phyloP scores from a whole-genome alignment of 2,329 filamentous ascomycete genomes.

The Tolypocladium nubicola region DNA sequence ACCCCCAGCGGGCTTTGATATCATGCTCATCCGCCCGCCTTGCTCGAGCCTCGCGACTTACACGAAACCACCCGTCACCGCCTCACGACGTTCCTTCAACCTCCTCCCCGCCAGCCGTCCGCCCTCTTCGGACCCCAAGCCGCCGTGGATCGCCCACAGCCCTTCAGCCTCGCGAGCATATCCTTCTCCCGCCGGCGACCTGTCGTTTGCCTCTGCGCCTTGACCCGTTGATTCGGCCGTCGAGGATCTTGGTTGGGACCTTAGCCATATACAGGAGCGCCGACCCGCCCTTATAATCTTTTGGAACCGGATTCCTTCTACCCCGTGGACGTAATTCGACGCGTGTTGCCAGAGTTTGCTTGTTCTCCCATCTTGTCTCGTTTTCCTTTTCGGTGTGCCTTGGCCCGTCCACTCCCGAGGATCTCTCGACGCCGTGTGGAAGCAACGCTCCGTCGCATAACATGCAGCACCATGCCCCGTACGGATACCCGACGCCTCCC shows the following conservation, averaged over 20 bases:
- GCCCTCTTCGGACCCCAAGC: neutral
- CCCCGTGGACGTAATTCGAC: neutral
- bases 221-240: conserved; percentile 43
- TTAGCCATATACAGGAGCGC: neutral
- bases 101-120: neutral
- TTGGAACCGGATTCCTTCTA: conserved; percentile 1
- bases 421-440: conserved; percentile 12
- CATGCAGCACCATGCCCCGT: conserved; percentile 50
- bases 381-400: neutral
- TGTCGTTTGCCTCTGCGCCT: conserved; percentile 9
- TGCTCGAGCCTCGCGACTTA: conserved; percentile 6
- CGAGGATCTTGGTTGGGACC: conserved; percentile 15
- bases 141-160: conserved; percentile 3
- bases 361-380: conserved; percentile 1
- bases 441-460: conserved; percentile 23
- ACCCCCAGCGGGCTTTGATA: conserved; percentile 7
- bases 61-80: conserved; percentile 11
- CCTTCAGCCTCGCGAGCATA: conserved; percentile 1
- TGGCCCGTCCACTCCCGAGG: conserved; percentile 10
- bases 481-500: conserved; percentile 48
- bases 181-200: conserved; percentile 2
- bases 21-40: conserved; percentile 15
- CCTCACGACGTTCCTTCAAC: conserved; percentile 29
- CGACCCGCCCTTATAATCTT: neutral
- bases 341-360: conserved; percentile 7